Percentiles rank a stretch among this genome's conserved stretches.
Evolutionary conservation across 2,329 filamentous ascomycete species (phyloP).

Genomic region (Aotearoamyces nothofagi): DNA sequence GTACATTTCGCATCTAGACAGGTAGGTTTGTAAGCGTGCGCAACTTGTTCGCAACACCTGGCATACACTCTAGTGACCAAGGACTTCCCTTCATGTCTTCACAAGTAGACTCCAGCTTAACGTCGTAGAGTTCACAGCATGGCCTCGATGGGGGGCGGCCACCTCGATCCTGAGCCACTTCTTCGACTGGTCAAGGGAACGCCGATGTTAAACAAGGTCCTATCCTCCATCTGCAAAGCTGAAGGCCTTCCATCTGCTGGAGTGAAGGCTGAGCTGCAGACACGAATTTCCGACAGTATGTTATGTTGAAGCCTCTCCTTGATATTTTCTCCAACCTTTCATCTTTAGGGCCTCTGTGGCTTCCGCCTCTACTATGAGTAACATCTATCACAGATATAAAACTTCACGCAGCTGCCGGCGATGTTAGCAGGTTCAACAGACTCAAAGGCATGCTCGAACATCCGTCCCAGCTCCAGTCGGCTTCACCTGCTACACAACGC

Average conservation of each 20-base stretch:
- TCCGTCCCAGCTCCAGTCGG: conserved; percentile 6
- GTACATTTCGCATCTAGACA: too few species aligned
- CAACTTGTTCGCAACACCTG: too few species aligned
- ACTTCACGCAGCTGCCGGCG: conserved; percentile 9
- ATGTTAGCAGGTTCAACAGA: conserved; percentile 12
- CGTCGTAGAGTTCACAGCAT: conserved; percentile 9
- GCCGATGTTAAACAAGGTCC: conserved; percentile 15
- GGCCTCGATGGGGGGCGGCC: conserved; percentile 19
- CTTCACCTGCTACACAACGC: neutral
- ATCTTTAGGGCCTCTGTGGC: too few species aligned
- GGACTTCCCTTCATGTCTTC: too few species aligned
- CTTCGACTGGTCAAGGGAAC: conserved; percentile 12
- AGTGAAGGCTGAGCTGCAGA: conserved; percentile 71
- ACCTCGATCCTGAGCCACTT: conserved; percentile 16
- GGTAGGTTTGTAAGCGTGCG: too few species aligned
- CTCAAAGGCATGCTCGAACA: conserved; percentile 14
- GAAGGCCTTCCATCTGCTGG: conserved; percentile 68
- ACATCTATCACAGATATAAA: neutral
- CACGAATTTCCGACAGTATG: conserved; percentile 65
- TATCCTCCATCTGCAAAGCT: conserved; percentile 41
- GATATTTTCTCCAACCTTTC: too few species aligned
- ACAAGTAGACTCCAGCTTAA: too few species aligned
- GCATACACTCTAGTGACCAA: too few species aligned
- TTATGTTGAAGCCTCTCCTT: conserved; percentile 17
- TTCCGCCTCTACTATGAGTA: too few species aligned